These are phyloP conservation scores for Amphirosellinia nigrospora DNA, from an alignment of 495 filamentous ascomycete species.

Conservation along the genomic window DNA sequence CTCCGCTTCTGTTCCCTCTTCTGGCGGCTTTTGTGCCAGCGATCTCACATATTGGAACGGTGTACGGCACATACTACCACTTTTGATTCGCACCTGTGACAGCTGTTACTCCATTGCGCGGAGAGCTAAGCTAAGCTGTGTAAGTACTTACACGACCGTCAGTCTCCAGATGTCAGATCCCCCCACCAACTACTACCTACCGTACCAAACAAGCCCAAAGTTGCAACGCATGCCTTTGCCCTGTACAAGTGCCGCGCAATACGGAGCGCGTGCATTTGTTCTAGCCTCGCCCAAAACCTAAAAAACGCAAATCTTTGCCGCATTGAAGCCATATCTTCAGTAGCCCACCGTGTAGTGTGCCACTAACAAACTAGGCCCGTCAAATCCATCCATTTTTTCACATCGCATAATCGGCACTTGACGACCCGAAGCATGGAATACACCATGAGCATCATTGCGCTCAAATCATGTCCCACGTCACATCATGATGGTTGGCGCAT, in stretches of 20 bases:
- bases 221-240: constrained; percentile 18
- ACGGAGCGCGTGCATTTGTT: constrained; percentile 19
- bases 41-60: constrained; percentile 11
- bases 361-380: constrained; percentile 6
- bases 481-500: not conserved
- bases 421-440: not conserved
- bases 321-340: constrained; percentile 6
- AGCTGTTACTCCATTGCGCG: constrained; percentile 5
- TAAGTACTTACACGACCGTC: constrained; percentile 1
- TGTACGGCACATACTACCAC: not conserved
- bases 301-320: constrained; percentile 20
- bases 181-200: constrained; percentile 20
- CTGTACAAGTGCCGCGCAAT: constrained; percentile 16
- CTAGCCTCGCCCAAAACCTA: constrained; percentile 18
- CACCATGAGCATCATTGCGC: not conserved
- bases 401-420: constrained; percentile 5
- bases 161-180: constrained; percentile 17
- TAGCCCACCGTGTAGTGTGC: not conserved
- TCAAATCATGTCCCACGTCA: constrained; percentile 1
- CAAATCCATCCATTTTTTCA: not conserved
- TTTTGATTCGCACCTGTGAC: constrained; percentile 1
- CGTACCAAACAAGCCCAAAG: constrained; percentile 19
- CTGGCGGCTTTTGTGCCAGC: constrained; percentile 4
- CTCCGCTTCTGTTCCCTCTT: not conserved
- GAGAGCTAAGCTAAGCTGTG: not conserved